Conservation (phyloP, 257 asterid species). For the Solanum rostratum region DNA sequence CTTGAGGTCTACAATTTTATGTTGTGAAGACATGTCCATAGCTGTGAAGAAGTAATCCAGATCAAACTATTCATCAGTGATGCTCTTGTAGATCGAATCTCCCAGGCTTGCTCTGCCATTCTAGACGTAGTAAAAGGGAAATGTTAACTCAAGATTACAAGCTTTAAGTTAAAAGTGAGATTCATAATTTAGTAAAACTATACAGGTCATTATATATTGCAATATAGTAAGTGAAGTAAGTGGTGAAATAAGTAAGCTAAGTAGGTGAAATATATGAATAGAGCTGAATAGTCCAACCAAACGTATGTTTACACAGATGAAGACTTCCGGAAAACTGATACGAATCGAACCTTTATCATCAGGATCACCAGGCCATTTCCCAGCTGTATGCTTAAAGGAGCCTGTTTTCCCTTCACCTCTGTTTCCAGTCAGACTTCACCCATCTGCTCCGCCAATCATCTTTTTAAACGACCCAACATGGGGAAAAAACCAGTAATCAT, state of each 20-base stretch:
- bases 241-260: neutral
- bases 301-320: neutral
- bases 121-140: too few species aligned
- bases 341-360: conserved; percentile 28
- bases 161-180: too few species aligned
- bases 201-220: neutral
- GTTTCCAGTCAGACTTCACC: conserved; percentile 96
- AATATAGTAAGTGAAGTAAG: neutral
- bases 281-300: neutral
- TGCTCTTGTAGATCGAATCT: too few species aligned
- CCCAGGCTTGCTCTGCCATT: too few species aligned
- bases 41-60: too few species aligned
- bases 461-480: conserved; percentile 1
- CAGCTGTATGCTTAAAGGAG: too few species aligned
- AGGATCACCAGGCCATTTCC: too few species aligned
- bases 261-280: neutral
- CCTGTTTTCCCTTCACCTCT: conserved; percentile 94
- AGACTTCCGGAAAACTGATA: neutral
- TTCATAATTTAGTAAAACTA: too few species aligned
- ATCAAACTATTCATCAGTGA: too few species aligned
- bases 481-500: neutral
- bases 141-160: too few species aligned
- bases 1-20: too few species aligned
- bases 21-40: too few species aligned
- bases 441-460: conserved; percentile 89